Evolutionary conservation across 305 asterid genomes (phyloP).

Genomic region (Withania somnifera): DNA sequence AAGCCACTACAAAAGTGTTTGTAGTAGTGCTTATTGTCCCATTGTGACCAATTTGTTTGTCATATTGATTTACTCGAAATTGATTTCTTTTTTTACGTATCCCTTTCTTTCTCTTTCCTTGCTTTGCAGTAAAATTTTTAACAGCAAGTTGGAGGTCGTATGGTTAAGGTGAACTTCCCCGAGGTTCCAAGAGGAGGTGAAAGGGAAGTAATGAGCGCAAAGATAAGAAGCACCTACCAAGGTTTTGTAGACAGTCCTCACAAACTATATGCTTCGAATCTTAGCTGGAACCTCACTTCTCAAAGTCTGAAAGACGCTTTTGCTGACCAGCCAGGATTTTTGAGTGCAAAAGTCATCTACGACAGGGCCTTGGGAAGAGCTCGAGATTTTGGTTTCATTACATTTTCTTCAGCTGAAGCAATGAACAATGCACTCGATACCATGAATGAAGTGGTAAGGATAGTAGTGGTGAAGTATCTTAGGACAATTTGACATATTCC

Average conservation of each 20-base stretch:
- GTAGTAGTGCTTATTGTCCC: neutral
- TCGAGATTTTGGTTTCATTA: constrained; percentile 81
- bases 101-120: neutral
- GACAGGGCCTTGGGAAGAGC: constrained; percentile 69
- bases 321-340: constrained; percentile 54
- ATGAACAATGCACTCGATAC: constrained; percentile 51
- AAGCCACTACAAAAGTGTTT: neutral
- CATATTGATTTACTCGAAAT: neutral
- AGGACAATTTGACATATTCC: neutral
- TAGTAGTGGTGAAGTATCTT: neutral
- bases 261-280: constrained; percentile 75
- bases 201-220: constrained; percentile 62
- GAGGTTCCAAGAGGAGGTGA: constrained; percentile 97
- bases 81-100: neutral
- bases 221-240: constrained; percentile 52
- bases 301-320: constrained; percentile 62
- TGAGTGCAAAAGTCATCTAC: constrained; percentile 72
- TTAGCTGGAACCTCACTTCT: constrained; percentile 74
- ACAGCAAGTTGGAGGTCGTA: constrained; percentile 85
- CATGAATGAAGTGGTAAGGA: constrained; percentile 75
- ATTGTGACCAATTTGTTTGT: neutral
- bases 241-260: constrained; percentile 73
- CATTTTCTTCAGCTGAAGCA: constrained; percentile 57
- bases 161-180: constrained; percentile 81
- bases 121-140: neutral